These are phyloP conservation scores for Pythium dissotocum DNA, from an alignment of 352 stramenopile genomes.

Conservation along the genomic window DNA sequence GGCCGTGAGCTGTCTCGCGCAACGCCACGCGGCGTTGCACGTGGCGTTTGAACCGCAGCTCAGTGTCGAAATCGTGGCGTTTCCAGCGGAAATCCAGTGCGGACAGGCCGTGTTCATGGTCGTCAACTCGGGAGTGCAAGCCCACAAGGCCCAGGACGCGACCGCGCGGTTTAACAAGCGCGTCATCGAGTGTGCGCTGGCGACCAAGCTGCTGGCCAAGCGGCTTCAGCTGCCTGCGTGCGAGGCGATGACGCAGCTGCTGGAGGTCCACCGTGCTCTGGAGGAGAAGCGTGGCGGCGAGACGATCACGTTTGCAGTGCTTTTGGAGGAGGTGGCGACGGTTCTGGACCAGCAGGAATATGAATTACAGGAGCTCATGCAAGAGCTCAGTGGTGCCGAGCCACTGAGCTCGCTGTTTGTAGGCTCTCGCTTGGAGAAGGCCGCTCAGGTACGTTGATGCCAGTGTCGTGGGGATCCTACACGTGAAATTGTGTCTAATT, in stretches of 20 bases:
- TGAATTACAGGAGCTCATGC: conserved; percentile 30
- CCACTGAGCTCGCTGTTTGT: conserved; percentile 33
- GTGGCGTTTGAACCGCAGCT: conserved; percentile 60
- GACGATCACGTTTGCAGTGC: conserved; percentile 24
- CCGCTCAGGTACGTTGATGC: conserved; percentile 32
- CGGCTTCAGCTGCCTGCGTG: conserved; percentile 36
- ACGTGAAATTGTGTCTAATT: conserved; percentile 3
- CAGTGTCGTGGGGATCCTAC: no score
- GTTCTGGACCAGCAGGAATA: conserved; percentile 36
- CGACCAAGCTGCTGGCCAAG: conserved; percentile 69
- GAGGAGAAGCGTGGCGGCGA: neutral
- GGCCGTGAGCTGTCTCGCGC: conserved; percentile 56
- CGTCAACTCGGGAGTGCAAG: conserved; percentile 64
- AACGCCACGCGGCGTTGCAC: conserved; percentile 46
- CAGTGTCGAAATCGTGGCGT: conserved; percentile 24
- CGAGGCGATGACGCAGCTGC: conserved; percentile 48
- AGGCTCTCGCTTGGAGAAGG: conserved; percentile 34
- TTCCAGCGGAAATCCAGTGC: conserved; percentile 29
- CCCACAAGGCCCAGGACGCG: conserved; percentile 77
- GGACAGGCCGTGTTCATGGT: conserved; percentile 65
- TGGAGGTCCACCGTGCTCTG: conserved; percentile 43
- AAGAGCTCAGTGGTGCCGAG: conserved; percentile 21
- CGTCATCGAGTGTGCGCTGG: conserved; percentile 75
- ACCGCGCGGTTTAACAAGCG: conserved; percentile 73
- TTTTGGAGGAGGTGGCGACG: conserved; percentile 31